Conservation (phyloP, 2,329 filamentous ascomycete species). For the Monilinia fructigena region DNA sequence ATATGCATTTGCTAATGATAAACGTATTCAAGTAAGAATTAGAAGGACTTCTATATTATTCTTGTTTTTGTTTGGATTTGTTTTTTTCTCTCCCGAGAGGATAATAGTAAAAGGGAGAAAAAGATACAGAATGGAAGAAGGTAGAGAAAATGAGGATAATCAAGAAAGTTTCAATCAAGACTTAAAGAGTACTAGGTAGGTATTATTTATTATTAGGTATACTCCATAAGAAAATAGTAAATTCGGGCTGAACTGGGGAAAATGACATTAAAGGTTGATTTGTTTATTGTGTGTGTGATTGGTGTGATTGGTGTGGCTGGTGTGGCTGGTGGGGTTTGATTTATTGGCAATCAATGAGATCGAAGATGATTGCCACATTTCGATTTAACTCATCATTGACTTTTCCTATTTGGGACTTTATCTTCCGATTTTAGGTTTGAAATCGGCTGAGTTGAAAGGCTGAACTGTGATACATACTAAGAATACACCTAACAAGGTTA, state of each 20-base stretch:
- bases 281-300: background rate
- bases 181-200: background rate
- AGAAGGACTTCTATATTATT: background rate
- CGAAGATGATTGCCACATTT: background rate
- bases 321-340: too few relatives aligned
- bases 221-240: background rate
- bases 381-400: background rate
- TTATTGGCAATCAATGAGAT: too few relatives aligned
- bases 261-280: background rate
- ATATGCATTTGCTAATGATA: conserved; percentile 40
- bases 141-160: conserved; percentile 2
- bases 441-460: conserved; percentile 3
- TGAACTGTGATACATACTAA: background rate
- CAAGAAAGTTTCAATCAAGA: conserved; percentile 11
- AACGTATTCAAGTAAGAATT: background rate
- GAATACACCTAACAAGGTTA: too few relatives aligned
- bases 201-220: background rate
- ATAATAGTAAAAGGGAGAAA: background rate
- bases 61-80: too few relatives aligned
- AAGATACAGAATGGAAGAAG: background rate
- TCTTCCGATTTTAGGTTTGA: background rate
- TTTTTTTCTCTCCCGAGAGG: conserved; percentile 6
- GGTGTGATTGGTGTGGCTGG: too few relatives aligned
- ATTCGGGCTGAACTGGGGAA: conserved; percentile 2
- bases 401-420: background rate